Percentiles rank a stretch among this genome's conserved stretches.
Evolutionary conservation across 2,329 filamentous ascomycete species (phyloP).

Genomic region (Aspergillus spinulosporus): DNA sequence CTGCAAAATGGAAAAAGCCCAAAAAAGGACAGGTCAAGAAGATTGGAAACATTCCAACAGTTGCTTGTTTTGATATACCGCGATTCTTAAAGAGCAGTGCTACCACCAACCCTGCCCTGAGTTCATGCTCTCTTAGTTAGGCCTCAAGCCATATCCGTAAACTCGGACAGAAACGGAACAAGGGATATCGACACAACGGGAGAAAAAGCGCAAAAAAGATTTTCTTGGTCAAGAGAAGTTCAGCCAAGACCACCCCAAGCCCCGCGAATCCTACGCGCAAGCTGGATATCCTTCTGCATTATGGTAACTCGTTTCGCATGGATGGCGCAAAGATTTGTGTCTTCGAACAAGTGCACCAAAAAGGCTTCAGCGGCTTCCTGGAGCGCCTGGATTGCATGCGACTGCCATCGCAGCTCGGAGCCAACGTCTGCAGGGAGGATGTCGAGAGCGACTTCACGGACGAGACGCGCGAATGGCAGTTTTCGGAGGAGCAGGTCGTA

Average conservation of each 20-base stretch:
- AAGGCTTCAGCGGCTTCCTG: constrained; percentile 97
- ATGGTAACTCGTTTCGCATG: constrained; percentile 96
- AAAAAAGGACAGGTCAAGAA: constrained; percentile 3
- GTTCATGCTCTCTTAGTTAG: not conserved
- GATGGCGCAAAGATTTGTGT: constrained; percentile 93
- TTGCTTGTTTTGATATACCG: not conserved
- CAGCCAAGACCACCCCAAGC: constrained; percentile 71
- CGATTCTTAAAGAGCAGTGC: not conserved
- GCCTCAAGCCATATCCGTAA: not conserved
- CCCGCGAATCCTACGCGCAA: constrained; percentile 77
- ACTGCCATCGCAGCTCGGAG: constrained; percentile 87
- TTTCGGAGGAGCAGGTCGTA: constrained; percentile 79
- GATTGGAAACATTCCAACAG: constrained; percentile 2
- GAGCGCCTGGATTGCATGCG: constrained; percentile 86
- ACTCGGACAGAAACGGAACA: not conserved
- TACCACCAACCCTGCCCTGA: not conserved
- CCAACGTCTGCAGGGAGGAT: constrained; percentile 59
- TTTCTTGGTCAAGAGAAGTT: constrained; percentile 15
- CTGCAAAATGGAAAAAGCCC: not conserved
- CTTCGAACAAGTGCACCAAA: constrained; percentile 93
- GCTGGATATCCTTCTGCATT: constrained; percentile 97
- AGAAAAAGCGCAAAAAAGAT: not conserved
- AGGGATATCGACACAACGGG: constrained; percentile 6
- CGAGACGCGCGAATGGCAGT: constrained; percentile 52
- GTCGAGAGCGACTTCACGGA: constrained; percentile 56